Conservation (phyloP, 768 basidiomycete species). For the Tephrocybe sp. region DNA sequence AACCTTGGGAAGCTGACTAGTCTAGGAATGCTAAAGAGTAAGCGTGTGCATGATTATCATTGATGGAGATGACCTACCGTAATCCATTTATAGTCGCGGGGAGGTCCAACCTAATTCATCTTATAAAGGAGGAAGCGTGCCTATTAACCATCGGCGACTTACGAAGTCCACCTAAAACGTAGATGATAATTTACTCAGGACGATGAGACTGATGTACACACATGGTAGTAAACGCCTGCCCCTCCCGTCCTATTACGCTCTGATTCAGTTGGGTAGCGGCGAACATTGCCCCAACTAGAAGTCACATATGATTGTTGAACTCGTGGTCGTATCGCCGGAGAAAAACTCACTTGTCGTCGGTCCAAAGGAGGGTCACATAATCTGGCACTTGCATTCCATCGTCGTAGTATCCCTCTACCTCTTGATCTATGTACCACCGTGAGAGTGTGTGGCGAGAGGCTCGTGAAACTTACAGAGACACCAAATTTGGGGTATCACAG, state of each 20-base stretch:
- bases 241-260: conserved; percentile 66
- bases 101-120: conserved; percentile 53
- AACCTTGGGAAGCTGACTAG: conserved; percentile 52
- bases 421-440: conserved; percentile 45
- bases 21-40: conserved; percentile 26
- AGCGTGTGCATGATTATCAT: background rate
- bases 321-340: no score
- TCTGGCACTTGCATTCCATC: conserved; percentile 61
- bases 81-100: conserved; percentile 73
- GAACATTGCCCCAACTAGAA: conserved; percentile 66
- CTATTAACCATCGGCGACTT: no score
- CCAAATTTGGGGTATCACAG: conserved; percentile 67
- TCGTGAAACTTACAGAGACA: conserved; percentile 52
- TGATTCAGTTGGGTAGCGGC: conserved; percentile 51
- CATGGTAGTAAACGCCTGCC: conserved; percentile 72
- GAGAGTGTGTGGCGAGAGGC: background rate
- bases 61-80: conserved; percentile 35
- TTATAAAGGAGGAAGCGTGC: background rate
- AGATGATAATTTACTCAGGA: background rate
- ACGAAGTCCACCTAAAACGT: conserved; percentile 48
- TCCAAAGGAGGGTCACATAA: conserved; percentile 64
- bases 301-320: background rate
- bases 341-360: conserved; percentile 62
- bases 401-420: conserved; percentile 69
- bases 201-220: conserved; percentile 25